A percentile compares a stretch with the other conserved stretches of the same genome.
phyloP scores from a whole-genome alignment of 1,139 yeast genomes.

The Nakaseomyces uthaithaninus region DNA sequence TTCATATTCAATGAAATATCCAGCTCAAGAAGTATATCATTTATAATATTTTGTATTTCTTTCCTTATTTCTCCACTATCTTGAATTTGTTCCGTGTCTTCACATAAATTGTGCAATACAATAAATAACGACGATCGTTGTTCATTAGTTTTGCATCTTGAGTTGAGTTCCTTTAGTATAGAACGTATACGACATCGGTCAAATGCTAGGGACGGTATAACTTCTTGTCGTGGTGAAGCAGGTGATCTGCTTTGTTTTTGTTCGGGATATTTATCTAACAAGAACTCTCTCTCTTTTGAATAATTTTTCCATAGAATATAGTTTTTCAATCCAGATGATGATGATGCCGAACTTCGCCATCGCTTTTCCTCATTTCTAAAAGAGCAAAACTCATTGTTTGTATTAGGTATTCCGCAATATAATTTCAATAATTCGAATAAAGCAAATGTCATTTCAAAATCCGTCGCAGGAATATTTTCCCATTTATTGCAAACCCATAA shows the following conservation, averaged over 20 bases:
- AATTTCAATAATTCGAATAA: too few species aligned
- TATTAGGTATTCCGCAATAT: too few species aligned
- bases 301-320: not conserved
- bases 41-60: not conserved
- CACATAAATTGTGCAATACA: not conserved
- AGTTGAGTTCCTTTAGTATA: too few species aligned
- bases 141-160: not conserved
- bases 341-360: too few species aligned
- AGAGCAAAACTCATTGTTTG: too few species aligned
- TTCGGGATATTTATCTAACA: not conserved
- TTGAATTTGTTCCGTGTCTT: too few species aligned
- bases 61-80: too few species aligned
- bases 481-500: not conserved
- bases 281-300: not conserved
- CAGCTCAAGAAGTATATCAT: not conserved
- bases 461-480: not conserved
- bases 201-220: too few species aligned
- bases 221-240: too few species aligned
- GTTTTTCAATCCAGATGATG: too few species aligned
- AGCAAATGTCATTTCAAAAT: not conserved
- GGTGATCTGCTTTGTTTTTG: not conserved
- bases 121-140: not conserved
- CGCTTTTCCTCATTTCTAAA: too few species aligned
- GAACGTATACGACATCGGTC: too few species aligned
- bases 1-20: not conserved